phyloP scores from a whole-genome alignment of 1,139 yeast genomes.

The Magnusiomyces suaveolens region DNA sequence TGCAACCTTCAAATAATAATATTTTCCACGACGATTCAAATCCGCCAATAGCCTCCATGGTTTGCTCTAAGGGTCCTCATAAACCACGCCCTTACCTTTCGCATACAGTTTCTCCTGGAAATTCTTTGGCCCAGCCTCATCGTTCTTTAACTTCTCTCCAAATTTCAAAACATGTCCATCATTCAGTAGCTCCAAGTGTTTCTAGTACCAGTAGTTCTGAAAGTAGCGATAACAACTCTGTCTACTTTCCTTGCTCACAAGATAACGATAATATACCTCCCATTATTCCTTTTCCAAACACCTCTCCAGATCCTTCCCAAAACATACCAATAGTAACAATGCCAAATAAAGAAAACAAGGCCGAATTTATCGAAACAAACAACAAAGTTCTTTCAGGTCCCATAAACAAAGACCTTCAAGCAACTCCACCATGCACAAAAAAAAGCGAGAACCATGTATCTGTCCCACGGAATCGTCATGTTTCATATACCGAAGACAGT shows the following conservation, averaged over 20 bases:
- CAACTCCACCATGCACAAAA: background rate
- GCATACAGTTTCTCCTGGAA: background rate
- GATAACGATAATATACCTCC: no score
- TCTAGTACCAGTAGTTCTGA: no score
- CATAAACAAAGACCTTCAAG: background rate
- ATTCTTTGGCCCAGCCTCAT: background rate
- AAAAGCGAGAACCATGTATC: background rate
- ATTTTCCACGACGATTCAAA: background rate
- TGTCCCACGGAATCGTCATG: background rate
- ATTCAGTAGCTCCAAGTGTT: background rate
- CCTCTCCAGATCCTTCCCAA: no score
- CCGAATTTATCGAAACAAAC: no score
- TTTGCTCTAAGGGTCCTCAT: background rate
- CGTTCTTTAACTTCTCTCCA: background rate
- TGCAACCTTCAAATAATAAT: background rate
- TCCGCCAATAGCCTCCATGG: background rate
- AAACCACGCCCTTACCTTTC: background rate
- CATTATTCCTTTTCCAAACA: background rate
- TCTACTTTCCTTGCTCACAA: no score
- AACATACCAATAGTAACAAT: no score
- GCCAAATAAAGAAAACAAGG: no score
- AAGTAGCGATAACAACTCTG: no score
- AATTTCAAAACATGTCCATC: background rate
- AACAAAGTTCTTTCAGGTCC: no score
- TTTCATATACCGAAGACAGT: slow-evolving; percentile 4